Evolutionary conservation across 805 yeast species (phyloP).

Genomic region (Zygotorulaspora danielsina): DNA sequence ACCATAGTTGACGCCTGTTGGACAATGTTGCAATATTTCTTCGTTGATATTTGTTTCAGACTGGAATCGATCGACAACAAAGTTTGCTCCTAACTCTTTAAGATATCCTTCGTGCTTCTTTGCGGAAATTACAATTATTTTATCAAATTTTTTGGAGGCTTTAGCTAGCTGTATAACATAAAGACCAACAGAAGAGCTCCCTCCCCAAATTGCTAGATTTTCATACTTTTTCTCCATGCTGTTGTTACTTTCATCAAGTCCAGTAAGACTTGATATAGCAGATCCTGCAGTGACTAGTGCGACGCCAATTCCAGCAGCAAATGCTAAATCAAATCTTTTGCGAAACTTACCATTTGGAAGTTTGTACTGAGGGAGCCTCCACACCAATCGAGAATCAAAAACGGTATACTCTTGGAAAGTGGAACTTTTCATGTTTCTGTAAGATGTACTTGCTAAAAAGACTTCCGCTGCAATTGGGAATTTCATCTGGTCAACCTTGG

Average conservation of each 20-base stretch:
- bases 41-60: conserved; percentile 22
- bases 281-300: conserved; percentile 44
- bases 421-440: conserved; percentile 44
- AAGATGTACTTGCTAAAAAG: conserved; percentile 44
- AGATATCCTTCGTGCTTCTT: conserved; percentile 37
- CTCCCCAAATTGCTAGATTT: conserved; percentile 45
- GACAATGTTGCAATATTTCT: conserved; percentile 23
- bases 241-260: conserved; percentile 9
- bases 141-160: conserved; percentile 34
- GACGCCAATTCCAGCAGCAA: conserved; percentile 46
- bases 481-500: conserved; percentile 26
- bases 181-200: conserved; percentile 45
- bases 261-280: conserved; percentile 28
- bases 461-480: conserved; percentile 38
- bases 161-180: conserved; percentile 43
- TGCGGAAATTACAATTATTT: conserved; percentile 45
- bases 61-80: conserved; percentile 37
- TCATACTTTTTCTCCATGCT: conserved; percentile 13
- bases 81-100: conserved; percentile 42
- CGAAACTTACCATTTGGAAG: conserved; percentile 17
- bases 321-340: conserved; percentile 28
- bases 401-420: conserved; percentile 46
- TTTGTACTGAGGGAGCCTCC: conserved; percentile 39
- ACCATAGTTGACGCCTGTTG: conserved; percentile 36
- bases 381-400: conserved; percentile 42